Base-by-base conservation (phyloP, 2,329 filamentous ascomycete genomes). In the Arachnopeziza araneosa region DNA sequence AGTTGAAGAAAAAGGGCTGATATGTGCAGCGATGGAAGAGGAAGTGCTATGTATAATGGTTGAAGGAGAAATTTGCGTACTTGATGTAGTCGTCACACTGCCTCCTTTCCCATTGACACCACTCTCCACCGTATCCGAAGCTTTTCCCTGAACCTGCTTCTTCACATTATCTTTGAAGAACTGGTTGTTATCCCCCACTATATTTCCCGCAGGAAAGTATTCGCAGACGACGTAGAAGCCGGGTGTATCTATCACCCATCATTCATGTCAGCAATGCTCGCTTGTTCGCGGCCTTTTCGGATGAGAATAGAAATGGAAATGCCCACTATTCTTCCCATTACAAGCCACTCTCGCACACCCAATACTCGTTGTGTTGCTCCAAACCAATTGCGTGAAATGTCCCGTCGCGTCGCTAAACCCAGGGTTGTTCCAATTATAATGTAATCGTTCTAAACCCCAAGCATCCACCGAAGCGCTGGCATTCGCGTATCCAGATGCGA, bases 301-400 rank as follows among this genome's bases (percentile, higher is more conserved):
- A 30, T 30, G 26, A 9, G 26, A 30, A 44, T 44, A 8, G 3
- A 19, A 44, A 44, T 44, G 36, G 12, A 44, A 44, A 44, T 17
- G 17, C 36, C 17, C 4, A 44, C 36, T 54, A 64, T 74, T 59
- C 72, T 74, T 24, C 71, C 73, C 75, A 53, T 75, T 71, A 60
- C 79, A 81, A 63, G 76, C 67, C 19, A 73, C 61, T 22, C 66
- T 52, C 2, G 65, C 81, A 64, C 81, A 91, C 0, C 86, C 85
- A 0, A 88, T 80, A 36, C 77, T 75, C 7, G 75, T 84, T 1
- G 85, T 89, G 24, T 76, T 72, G 71, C 81, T 83, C 88, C 88
- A 91, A 6, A 91, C 87, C 7, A 91, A 72, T 76, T 90, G 87
- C 1, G 87, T 88, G 67, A 91, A 91, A 70, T 90, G 87, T 0